These are phyloP conservation scores for Plasmodium adleri DNA, from an alignment of 169 alveolate genomes.

Conservation along the genomic window DNA sequence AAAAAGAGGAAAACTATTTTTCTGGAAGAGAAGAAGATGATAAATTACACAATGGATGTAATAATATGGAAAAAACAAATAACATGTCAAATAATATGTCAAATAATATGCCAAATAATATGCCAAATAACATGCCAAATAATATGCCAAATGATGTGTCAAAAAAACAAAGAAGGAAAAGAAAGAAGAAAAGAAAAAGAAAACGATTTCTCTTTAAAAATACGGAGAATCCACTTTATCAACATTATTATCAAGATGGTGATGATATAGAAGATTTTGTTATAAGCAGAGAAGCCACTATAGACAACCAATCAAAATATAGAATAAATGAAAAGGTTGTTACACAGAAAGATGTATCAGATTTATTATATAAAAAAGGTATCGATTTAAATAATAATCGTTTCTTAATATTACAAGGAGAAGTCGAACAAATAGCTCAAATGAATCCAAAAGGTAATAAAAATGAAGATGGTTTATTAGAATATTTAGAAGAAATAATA, in stretches of 20 bases:
- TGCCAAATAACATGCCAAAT: too few relatives aligned
- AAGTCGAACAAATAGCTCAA: slow-evolving; percentile 97
- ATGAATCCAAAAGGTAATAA: slow-evolving; percentile 97
- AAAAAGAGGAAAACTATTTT: too few relatives aligned
- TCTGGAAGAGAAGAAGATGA: too few relatives aligned
- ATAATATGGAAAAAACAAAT: too few relatives aligned
- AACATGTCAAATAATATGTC: too few relatives aligned
- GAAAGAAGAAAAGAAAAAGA: too few relatives aligned
- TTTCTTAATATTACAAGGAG: slow-evolving; percentile 96
- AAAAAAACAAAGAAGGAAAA: too few relatives aligned
- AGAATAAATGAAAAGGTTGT: slow-evolving; percentile 91
- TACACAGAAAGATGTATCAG: slow-evolving; percentile 93
- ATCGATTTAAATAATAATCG: slow-evolving; percentile 96
- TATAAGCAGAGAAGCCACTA: slow-evolving; percentile 83
- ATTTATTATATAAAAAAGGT: slow-evolving; percentile 91
- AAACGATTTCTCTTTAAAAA: background rate
- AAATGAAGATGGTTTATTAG: slow-evolving; percentile 96
- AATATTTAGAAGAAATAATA: slow-evolving; percentile 97
- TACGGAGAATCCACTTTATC: slow-evolving; percentile 16
- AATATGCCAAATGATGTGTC: too few relatives aligned
- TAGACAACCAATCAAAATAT: slow-evolving; percentile 84
- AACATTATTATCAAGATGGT: slow-evolving; percentile 73
- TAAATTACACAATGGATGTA: too few relatives aligned
- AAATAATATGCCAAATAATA: too few relatives aligned
- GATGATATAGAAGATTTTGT: slow-evolving; percentile 42